phyloP scores from a whole-genome alignment of 2,329 filamentous ascomycete species.

The Pestalotiopsis sp. region DNA sequence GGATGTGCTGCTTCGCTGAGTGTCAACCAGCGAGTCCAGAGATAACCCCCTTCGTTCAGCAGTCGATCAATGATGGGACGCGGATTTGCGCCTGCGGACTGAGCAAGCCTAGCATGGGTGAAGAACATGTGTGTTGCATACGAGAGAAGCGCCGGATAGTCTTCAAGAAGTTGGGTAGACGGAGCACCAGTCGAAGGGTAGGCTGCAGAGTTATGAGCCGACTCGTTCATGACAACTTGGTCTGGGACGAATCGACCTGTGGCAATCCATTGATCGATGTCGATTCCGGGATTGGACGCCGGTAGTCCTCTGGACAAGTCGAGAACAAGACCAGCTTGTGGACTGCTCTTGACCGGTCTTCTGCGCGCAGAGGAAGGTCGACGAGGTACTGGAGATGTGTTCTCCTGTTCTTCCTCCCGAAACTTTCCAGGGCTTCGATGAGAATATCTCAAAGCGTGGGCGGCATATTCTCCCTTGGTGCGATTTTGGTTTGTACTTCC shows the following conservation, averaged over 20 bases:
- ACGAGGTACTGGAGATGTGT: no score
- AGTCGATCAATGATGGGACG: neutral
- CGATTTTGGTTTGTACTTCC: neutral
- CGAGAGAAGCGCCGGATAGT: neutral
- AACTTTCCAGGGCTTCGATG: no score
- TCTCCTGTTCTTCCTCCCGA: no score
- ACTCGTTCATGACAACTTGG: no score
- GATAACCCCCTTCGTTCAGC: neutral
- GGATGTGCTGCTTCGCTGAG: neutral
- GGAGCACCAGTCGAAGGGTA: neutral
- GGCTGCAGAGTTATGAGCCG: neutral
- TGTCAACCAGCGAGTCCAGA: neutral
- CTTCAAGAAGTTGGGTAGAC: neutral
- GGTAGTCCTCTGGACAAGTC: no score
- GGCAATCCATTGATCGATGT: no score
- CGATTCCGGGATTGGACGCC: no score
- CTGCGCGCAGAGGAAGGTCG: no score
- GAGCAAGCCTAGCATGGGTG: neutral
- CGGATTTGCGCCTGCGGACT: neutral
- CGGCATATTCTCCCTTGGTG: neutral
- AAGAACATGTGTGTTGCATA: neutral
- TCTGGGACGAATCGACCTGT: no score
- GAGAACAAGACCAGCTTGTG: neutral
- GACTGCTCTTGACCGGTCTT: no score
- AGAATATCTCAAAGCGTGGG: no score